These are phyloP conservation scores for Chrysoporthe austroafricana DNA, from an alignment of 2,329 filamentous ascomycete genomes.

Conservation along the genomic window DNA sequence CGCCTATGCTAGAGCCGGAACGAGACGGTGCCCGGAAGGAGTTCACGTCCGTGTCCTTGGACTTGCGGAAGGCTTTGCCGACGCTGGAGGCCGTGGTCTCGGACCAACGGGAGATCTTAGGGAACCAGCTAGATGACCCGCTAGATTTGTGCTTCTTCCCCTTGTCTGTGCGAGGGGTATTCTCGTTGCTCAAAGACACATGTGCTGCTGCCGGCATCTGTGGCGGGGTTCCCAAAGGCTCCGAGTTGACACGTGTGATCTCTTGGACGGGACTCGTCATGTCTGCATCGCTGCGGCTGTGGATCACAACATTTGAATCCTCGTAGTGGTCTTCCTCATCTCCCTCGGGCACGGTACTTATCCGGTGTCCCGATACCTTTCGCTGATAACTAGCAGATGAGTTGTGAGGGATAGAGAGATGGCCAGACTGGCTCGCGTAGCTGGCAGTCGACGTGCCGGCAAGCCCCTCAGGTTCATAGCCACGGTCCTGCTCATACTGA, in stretches of 20 bases:
- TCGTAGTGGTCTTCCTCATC: conserved; percentile 63
- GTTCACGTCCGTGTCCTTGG: conserved; percentile 65
- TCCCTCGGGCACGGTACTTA: conserved; percentile 86
- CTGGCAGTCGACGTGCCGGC: conserved; percentile 75
- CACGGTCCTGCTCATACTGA: conserved; percentile 70
- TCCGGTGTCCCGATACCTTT: conserved; percentile 70
- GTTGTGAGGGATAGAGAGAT: conserved; percentile 65
- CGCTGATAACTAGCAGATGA: conserved; percentile 52
- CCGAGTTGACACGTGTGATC: conserved; percentile 54
- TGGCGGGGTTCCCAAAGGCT: conserved; percentile 62
- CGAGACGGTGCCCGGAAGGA: conserved; percentile 64
- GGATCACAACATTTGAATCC: conserved; percentile 28
- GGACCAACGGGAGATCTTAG: conserved; percentile 96
- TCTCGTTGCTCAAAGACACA: conserved; percentile 70
- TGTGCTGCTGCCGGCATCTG: conserved; percentile 47
- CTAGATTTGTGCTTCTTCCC: conserved; percentile 87
- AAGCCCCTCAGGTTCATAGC: conserved; percentile 83
- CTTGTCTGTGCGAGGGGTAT: conserved; percentile 76
- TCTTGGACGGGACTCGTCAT: conserved; percentile 66
- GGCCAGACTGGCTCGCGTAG: conserved; percentile 75
- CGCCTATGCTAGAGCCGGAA: conserved; percentile 74
- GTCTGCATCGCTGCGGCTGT: conserved; percentile 50
- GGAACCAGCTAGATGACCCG: conserved; percentile 77
- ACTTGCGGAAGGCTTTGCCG: conserved; percentile 75
- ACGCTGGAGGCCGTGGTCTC: conserved; percentile 92